Conservation (phyloP, 208 protist genomes). For the Porcisia hertigi region DNA sequence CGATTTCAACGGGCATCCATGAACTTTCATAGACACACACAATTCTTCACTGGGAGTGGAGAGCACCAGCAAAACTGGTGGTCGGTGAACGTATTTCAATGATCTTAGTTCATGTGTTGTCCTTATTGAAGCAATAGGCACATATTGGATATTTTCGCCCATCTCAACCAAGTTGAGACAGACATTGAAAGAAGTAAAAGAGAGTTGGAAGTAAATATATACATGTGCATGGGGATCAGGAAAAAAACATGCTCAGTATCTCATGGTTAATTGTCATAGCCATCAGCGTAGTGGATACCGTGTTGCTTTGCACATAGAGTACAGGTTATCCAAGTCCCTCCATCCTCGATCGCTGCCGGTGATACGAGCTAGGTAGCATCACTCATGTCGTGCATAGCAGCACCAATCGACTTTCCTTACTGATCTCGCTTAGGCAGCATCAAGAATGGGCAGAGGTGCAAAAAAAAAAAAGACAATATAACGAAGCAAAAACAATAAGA, state of each 20-base stretch:
- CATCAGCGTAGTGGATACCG: not conserved
- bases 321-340: not conserved
- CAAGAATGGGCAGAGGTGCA: not conserved
- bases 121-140: not conserved
- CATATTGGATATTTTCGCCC: not conserved
- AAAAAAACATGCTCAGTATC: not conserved
- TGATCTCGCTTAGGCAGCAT: not conserved
- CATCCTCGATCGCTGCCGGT: not conserved
- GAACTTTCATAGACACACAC: not conserved
- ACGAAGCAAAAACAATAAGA: slow-evolving; percentile 8
- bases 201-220: not conserved
- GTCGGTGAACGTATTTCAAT: no score
- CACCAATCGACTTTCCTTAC: not conserved
- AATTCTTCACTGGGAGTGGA: not conserved
- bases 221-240: not conserved
- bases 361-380: no score
- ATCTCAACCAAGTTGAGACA: not conserved
- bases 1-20: not conserved
- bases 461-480: slow-evolving; percentile 12
- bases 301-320: not conserved
- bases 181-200: not conserved
- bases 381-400: not conserved
- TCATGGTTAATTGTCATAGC: not conserved
- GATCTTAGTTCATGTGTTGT: not conserved
- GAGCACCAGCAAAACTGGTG: not conserved